Evolutionary conservation across 2,329 filamentous ascomycete genomes (phyloP).

Genomic region (Beauveria scarabaeidicola): DNA sequence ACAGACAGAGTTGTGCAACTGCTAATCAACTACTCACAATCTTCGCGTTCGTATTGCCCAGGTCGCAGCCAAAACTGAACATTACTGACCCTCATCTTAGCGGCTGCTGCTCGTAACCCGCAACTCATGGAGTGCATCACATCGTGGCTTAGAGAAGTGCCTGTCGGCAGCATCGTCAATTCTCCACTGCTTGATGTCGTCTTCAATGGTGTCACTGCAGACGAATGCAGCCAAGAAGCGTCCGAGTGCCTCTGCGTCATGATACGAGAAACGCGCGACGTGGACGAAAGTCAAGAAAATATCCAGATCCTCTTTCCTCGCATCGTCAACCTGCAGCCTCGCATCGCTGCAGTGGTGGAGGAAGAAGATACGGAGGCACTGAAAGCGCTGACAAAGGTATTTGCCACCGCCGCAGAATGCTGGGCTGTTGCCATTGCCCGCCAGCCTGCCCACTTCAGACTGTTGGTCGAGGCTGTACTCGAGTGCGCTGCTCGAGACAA

Average conservation of each 20-base stretch:
- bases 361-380: conserved; percentile 79
- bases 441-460: conserved; percentile 70
- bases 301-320: conserved; percentile 79
- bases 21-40: conserved; percentile 83
- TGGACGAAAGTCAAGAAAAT: conserved; percentile 76
- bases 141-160: conserved; percentile 92
- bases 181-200: conserved; percentile 78
- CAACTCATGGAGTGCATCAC: conserved; percentile 91
- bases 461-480: conserved; percentile 81
- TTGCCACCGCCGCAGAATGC: conserved; percentile 85
- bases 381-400: conserved; percentile 82
- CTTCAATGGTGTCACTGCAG: conserved; percentile 65
- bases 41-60: conserved; percentile 58
- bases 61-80: background rate
- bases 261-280: conserved; percentile 83
- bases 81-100: conserved; percentile 33
- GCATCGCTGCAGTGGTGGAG: conserved; percentile 64
- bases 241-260: conserved; percentile 90
- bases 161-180: conserved; percentile 70
- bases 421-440: conserved; percentile 91
- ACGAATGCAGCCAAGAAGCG: conserved; percentile 74
- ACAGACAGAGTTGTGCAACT: conserved; percentile 78
- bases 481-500: conserved; percentile 83
- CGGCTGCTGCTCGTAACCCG: conserved; percentile 72
- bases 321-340: conserved; percentile 66